These are phyloP conservation scores for Russula lepida DNA, from an alignment of 768 basidiomycete species.

Conservation along the genomic window DNA sequence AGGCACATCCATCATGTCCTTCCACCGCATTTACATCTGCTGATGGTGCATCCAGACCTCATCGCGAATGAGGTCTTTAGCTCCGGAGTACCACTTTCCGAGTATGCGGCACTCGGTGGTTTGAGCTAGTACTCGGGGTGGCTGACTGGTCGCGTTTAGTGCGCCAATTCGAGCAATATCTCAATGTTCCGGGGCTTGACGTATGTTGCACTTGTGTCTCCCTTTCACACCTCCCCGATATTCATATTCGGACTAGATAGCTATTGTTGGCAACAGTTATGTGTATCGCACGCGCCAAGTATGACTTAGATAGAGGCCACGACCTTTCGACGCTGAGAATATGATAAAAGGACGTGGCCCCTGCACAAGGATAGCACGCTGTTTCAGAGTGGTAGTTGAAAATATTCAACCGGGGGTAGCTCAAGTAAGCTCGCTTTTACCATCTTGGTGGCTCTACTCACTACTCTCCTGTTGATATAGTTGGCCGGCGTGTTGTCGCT, in stretches of 20 bases:
- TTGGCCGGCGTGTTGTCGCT: conserved; percentile 44
- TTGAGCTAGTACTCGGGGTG: neutral
- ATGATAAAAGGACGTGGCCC: conserved; percentile 67
- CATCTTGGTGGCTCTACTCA: conserved; percentile 26
- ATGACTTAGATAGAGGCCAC: too few relatives aligned
- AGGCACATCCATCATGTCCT: conserved; percentile 36
- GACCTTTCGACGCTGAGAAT: too few relatives aligned
- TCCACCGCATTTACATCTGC: neutral
- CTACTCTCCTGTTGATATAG: conserved; percentile 53
- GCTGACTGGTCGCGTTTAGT: conserved; percentile 37
- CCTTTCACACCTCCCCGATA: neutral
- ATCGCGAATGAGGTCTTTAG: conserved; percentile 89
- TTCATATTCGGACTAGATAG: conserved; percentile 50
- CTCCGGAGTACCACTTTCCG: conserved; percentile 82
- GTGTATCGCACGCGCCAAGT: conserved; percentile 87
- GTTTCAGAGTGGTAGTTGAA: conserved; percentile 83
- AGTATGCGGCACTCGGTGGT: conserved; percentile 41
- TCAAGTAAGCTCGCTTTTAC: conserved; percentile 26
- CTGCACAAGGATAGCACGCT: conserved; percentile 99
- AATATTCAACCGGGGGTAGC: conserved; percentile 81
- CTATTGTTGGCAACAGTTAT: conserved; percentile 86
- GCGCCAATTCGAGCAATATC: conserved; percentile 83
- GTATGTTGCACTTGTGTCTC: conserved; percentile 36
- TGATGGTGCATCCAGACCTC: conserved; percentile 47
- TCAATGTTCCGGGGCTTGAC: conserved; percentile 87